A percentile compares a stretch with the other conserved stretches of the same genome.
phyloP scores from a whole-genome alignment of 1,139 yeast genomes.

The Casaregolazyma lundiana region DNA sequence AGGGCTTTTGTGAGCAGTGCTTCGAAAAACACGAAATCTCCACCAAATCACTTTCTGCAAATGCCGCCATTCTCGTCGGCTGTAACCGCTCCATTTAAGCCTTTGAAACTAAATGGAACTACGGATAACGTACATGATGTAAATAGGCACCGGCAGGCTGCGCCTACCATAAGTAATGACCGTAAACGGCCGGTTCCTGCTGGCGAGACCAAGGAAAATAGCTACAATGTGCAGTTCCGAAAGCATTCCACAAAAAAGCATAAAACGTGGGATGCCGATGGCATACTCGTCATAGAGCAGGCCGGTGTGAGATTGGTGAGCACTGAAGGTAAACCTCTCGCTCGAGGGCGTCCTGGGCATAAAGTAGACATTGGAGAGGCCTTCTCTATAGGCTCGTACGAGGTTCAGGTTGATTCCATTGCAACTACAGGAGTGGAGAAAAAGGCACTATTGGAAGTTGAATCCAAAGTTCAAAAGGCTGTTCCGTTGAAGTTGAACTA shows the following conservation, averaged over 20 bases:
- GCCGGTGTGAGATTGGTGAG: conserved; percentile 22
- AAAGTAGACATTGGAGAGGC: conserved; percentile 39
- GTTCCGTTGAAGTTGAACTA: not conserved
- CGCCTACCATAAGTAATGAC: not conserved
- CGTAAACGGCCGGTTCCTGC: not conserved
- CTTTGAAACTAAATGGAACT: conserved; percentile 2
- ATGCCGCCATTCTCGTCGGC: conserved; percentile 2
- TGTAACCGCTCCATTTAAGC: conserved; percentile 9
- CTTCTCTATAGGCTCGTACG: conserved; percentile 47
- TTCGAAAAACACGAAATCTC: conserved; percentile 1
- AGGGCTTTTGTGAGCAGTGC: not conserved
- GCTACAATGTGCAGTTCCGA: conserved; percentile 55
- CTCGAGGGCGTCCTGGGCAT: conserved; percentile 11
- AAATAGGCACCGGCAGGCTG: not conserved
- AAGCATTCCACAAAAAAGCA: conserved; percentile 71
- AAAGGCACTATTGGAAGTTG: not conserved
- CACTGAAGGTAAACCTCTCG: conserved; percentile 22
- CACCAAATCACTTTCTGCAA: not conserved
- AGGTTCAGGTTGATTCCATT: conserved; percentile 48
- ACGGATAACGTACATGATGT: not conserved
- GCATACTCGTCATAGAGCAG: conserved; percentile 40
- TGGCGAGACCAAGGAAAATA: not conserved
- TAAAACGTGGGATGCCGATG: conserved; percentile 96
- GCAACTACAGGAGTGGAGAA: conserved; percentile 1
- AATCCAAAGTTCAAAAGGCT: not conserved